These are phyloP conservation scores for Cenchrus americanus DNA, from an alignment of 176 grass and related monocot species.

Conservation along the genomic window DNA sequence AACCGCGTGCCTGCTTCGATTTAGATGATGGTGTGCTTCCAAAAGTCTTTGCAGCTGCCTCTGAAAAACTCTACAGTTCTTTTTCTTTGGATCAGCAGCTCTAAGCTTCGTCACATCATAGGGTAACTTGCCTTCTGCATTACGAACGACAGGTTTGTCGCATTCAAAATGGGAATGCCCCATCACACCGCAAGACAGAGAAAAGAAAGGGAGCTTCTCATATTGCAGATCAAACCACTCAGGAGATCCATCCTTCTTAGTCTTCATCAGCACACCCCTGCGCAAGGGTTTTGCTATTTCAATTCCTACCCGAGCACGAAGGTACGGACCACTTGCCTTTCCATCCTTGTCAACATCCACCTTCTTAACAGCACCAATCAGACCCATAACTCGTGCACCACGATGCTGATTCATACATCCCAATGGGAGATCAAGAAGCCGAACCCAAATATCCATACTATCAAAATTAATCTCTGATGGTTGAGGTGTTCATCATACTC, in stretches of 20 bases:
- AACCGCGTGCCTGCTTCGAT: too few relatives aligned
- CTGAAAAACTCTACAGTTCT: background rate
- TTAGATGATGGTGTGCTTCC: background rate
- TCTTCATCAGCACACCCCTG: background rate
- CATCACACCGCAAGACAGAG: background rate
- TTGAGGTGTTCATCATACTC: background rate
- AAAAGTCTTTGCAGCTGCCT: background rate
- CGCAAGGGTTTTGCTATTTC: background rate
- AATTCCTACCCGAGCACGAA: background rate
- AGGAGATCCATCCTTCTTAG: rapidly evolving
- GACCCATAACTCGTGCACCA: background rate
- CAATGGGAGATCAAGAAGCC: background rate
- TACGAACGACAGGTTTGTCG: background rate
- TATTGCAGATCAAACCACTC: background rate
- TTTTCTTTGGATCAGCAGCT: background rate
- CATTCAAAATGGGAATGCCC: background rate
- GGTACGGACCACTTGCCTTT: background rate
- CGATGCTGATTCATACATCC: background rate
- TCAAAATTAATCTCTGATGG: background rate
- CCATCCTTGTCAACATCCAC: background rate
- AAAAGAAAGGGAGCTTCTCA: background rate
- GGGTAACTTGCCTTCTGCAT: background rate
- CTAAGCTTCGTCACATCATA: background rate
- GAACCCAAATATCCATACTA: background rate
- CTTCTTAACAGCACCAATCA: background rate